Evolutionary conservation across 2,329 filamentous ascomycete genomes (phyloP).

Genomic region (Neopestalotiopsis sp.): DNA sequence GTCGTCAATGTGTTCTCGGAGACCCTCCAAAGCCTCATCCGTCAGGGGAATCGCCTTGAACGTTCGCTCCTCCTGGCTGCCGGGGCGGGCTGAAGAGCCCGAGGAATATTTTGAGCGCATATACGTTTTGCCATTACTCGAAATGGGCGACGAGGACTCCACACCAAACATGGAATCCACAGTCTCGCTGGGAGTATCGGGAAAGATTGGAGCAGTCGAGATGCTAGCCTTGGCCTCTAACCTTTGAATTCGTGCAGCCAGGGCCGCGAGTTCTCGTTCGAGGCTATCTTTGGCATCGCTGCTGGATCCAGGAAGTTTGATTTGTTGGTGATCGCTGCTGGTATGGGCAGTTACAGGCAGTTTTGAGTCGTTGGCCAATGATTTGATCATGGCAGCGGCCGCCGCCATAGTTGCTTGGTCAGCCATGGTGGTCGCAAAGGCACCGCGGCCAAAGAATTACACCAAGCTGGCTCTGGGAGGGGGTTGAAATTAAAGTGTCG

Average conservation of each 20-base stretch:
- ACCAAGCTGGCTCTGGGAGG: background rate
- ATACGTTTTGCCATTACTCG: constrained; percentile 46
- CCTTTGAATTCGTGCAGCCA: constrained; percentile 78
- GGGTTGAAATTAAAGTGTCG: background rate
- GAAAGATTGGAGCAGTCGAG: constrained; percentile 63
- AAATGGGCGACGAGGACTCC: constrained; percentile 52
- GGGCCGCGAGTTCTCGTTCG: constrained; percentile 81
- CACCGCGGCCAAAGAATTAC: background rate
- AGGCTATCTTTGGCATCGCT: constrained; percentile 77
- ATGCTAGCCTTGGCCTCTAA: constrained; percentile 79
- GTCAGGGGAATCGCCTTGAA: constrained; percentile 63
- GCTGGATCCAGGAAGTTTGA: constrained; percentile 79
- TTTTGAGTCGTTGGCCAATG: constrained; percentile 52
- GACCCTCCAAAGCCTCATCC: constrained; percentile 82
- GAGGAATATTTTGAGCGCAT: constrained; percentile 50
- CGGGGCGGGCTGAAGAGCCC: constrained; percentile 43
- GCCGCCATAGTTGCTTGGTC: constrained; percentile 61
- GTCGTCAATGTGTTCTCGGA: constrained; percentile 90
- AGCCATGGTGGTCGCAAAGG: constrained; percentile 43
- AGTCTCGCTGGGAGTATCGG: constrained; percentile 82
- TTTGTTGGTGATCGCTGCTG: constrained; percentile 43
- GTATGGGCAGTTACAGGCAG: constrained; percentile 44
- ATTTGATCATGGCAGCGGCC: constrained; percentile 58
- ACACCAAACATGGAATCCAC: constrained; percentile 68
- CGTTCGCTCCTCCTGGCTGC: constrained; percentile 38